Conservation (phyloP, 2,329 filamentous ascomycete genomes). For the Xylaria sp. region DNA sequence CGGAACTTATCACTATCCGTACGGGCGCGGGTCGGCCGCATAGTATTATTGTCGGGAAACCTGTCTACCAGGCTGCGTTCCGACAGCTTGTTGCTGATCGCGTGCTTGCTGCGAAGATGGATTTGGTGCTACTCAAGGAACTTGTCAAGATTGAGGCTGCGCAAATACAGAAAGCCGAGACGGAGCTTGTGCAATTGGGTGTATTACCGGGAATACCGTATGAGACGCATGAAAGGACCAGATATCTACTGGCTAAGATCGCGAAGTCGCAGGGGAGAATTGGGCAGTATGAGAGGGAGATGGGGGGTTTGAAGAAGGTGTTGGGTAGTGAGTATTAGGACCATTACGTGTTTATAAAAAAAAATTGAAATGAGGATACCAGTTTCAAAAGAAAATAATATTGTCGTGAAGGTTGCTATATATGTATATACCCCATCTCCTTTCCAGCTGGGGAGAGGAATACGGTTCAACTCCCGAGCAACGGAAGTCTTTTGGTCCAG, state of each 20-base stretch:
- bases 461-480: no score
- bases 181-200: conserved; percentile 67
- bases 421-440: no score
- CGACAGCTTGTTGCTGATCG: conserved; percentile 62
- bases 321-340: conserved; percentile 38
- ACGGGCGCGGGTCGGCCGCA: conserved; percentile 68
- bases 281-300: conserved; percentile 66
- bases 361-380: no score
- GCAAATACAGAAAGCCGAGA: conserved; percentile 72
- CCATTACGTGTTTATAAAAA: neutral
- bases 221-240: conserved; percentile 60
- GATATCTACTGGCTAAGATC: conserved; percentile 71
- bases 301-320: conserved; percentile 65
- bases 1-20: conserved; percentile 77
- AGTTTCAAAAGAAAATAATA: no score
- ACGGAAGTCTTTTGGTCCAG: no score
- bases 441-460: no score
- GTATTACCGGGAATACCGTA: conserved; percentile 63
- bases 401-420: no score
- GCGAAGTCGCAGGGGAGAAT: conserved; percentile 70
- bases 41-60: conserved; percentile 72
- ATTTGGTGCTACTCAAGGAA: conserved; percentile 64
- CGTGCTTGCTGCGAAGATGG: conserved; percentile 68
- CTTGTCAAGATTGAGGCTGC: conserved; percentile 66
- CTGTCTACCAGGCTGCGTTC: conserved; percentile 86